Percentiles rank a stretch among this genome's conserved stretches.
phyloP scores from a whole-genome alignment of 495 filamentous ascomycete genomes.

The Aspergillus biplanus region DNA sequence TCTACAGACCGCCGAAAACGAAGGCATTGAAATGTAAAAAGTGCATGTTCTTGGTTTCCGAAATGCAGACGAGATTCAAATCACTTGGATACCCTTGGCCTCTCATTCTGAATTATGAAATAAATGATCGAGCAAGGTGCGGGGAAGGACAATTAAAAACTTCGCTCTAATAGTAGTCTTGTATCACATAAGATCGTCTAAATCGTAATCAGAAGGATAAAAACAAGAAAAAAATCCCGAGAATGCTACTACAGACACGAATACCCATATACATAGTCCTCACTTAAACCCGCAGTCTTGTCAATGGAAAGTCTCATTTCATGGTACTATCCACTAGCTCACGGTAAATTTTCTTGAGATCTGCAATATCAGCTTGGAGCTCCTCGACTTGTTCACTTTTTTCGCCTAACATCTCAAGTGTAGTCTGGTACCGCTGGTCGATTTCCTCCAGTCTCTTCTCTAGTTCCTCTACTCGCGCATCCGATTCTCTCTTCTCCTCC shows the following conservation, averaged over 20 bases:
- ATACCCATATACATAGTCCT: conserved; percentile 1
- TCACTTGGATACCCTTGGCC: conserved; percentile 11
- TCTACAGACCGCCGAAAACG: conserved; percentile 75
- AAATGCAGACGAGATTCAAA: not conserved
- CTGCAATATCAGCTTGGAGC: conserved; percentile 81
- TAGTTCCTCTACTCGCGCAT: conserved; percentile 62
- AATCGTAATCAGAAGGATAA: not conserved
- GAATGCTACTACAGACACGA: conserved; percentile 20
- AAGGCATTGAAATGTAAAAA: conserved; percentile 71
- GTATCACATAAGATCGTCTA: conserved; percentile 24
- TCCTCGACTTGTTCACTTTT: conserved; percentile 95
- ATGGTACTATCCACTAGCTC: conserved; percentile 88
- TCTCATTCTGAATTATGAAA: conserved; percentile 7
- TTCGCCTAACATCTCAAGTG: conserved; percentile 93
- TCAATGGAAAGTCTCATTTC: conserved; percentile 48
- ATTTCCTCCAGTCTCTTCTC: conserved; percentile 63
- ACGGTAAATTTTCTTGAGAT: conserved; percentile 93
- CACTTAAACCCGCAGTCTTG: conserved; percentile 3
- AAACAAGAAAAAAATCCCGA: conserved; percentile 10
- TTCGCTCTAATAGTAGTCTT: conserved; percentile 2
- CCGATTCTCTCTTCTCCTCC: conserved; percentile 66
- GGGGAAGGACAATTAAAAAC: conserved; percentile 4
- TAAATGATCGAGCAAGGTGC: conserved; percentile 2
- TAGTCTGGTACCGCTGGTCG: conserved; percentile 80
- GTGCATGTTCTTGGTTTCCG: not conserved